A percentile compares a stretch with the other conserved stretches of the same genome.
These are phyloP conservation scores for Cladosporium sp. DNA, from an alignment of 2,329 filamentous ascomycete species.

Conservation along the genomic window DNA sequence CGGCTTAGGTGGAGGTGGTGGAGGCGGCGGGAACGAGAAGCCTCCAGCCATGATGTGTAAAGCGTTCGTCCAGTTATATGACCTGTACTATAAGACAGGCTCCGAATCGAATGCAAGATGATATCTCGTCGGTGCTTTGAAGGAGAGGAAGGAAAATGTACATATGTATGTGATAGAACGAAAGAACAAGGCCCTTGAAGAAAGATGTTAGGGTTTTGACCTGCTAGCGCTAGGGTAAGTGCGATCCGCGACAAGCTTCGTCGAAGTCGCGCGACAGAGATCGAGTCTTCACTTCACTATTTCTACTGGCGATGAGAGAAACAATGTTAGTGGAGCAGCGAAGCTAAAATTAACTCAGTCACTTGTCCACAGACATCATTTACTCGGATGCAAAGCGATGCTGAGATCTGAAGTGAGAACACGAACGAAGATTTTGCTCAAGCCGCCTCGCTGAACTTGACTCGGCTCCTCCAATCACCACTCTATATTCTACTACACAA, in stretches of 20 bases:
- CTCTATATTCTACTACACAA: not conserved
- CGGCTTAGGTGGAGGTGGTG: conserved; percentile 43
- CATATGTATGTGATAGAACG: not conserved
- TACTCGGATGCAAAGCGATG: not conserved
- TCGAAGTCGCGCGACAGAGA: not conserved
- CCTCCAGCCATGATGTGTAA: conserved; percentile 23
- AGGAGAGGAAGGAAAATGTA: not conserved
- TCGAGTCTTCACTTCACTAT: conserved; percentile 1
- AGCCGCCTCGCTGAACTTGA: conserved; percentile 15
- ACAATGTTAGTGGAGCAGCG: not conserved
- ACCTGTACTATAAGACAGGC: not conserved
- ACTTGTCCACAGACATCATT: not conserved
- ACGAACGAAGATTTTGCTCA: conserved; percentile 13
- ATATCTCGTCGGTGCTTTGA: not conserved
- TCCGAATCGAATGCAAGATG: not conserved
- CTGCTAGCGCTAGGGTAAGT: conserved; percentile 10
- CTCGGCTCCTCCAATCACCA: conserved; percentile 5
- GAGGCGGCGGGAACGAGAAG: conserved; percentile 53
- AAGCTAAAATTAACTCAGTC: not conserved
- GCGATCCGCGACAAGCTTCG: conserved; percentile 6
- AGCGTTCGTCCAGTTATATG: not conserved
- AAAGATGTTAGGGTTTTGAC: not conserved
- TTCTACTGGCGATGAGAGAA: not conserved
- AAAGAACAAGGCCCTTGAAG: not conserved
- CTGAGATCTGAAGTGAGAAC: not conserved